Base-by-base conservation (phyloP, 2,329 filamentous ascomycete genomes). In the Pseudogymnoascus sp. region DNA sequence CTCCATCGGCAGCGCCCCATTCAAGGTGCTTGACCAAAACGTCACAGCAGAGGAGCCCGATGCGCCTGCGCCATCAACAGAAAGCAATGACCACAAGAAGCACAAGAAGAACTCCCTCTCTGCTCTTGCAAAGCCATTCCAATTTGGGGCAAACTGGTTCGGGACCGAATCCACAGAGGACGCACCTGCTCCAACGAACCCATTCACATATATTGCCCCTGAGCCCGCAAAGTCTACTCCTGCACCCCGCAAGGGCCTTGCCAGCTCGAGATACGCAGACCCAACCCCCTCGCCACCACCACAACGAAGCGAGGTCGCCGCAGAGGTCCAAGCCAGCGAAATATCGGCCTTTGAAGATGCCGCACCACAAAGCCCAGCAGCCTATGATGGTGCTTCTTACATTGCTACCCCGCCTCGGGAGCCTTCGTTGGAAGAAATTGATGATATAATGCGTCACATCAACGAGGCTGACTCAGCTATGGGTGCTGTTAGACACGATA, bases 381-480 rank as follows among this genome's bases (percentile, higher is more conserved):
- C 20, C 14, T 25, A 61, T 9, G 59, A 16, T n/a, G 50, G 32
- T 6, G 18, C 57, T 18, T 37, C 57, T n/a, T 37, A 58, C 34
- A 41, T 41, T 58, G 58, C n/a, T 30, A 50, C 35, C 14, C 39
- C 58, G 4, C 58, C 30, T 39, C 32, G 30, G 9, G 32, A 28
- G 18, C 67, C 78, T 58, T 75, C 77, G 34, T 90, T 90, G 67
- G 87, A 93, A 66, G 91, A 97, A 70, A 92, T 97, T 68, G 92
- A 97, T 76, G 90, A 88, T 47, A 86, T 97, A 59, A 96, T 97
- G 91, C 84, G 87, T 65, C 88, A 94, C 63, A 81, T 97, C 67
- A 87, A 91, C 67, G 82, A 86, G 62, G 83, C 80, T 57, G 85
- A 91, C 65, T 88, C 88, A 1, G 85, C 87, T 59, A 83, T 88